Percentiles rank a stretch among this genome's conserved stretches.
These are phyloP conservation scores for Hypoxylon subgilvum DNA, from an alignment of 495 filamentous ascomycete species.

Conservation along the genomic window DNA sequence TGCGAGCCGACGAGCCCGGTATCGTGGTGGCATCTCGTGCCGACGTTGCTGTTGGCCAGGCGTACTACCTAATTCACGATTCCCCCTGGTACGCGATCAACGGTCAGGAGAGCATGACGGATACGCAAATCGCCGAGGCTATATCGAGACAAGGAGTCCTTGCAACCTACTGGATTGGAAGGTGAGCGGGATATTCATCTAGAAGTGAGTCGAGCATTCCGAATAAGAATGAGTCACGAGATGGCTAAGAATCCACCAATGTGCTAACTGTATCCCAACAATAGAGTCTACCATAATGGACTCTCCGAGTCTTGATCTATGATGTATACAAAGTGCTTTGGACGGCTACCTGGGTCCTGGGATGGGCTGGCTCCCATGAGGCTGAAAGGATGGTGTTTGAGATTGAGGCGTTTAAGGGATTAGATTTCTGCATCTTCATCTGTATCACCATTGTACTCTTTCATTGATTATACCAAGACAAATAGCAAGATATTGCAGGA, in stretches of 20 bases:
- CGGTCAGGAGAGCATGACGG: conserved; percentile 39
- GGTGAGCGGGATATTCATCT: conserved; percentile 7
- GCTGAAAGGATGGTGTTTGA: neutral
- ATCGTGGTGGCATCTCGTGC: conserved; percentile 24
- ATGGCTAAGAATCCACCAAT: no score
- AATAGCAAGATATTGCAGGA: neutral
- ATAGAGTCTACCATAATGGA: no score
- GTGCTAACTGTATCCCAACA: no score
- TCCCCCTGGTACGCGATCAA: conserved; percentile 41
- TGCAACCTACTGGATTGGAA: conserved; percentile 39
- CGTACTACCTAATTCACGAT: conserved; percentile 37
- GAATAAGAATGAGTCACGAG: neutral
- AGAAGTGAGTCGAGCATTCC: neutral
- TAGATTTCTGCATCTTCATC: neutral
- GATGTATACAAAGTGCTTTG: neutral
- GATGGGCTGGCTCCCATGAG: conserved; percentile 23
- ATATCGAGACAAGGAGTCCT: conserved; percentile 33
- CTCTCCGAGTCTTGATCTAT: neutral
- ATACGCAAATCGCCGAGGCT: conserved; percentile 38
- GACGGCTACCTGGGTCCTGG: neutral
- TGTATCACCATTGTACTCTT: conserved; percentile 11
- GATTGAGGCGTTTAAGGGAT: neutral
- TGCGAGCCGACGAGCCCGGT: conserved; percentile 31
- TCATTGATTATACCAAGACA: neutral
- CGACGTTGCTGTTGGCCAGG: conserved; percentile 27